Evolutionary conservation across 768 basidiomycete genomes (phyloP).

Genomic region (Xanthoconium purpureum): DNA sequence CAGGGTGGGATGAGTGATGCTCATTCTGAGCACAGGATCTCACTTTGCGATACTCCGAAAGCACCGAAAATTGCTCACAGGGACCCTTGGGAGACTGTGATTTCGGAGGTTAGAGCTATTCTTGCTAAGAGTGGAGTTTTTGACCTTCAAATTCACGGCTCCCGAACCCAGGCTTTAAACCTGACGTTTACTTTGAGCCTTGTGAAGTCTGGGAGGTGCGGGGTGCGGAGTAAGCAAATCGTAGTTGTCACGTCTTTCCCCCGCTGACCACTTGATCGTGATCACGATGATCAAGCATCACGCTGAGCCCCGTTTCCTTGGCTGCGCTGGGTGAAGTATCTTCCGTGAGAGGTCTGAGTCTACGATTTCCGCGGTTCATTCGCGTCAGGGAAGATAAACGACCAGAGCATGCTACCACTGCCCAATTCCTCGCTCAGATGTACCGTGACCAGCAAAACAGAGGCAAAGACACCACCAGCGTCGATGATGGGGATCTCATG

Average conservation of each 20-base stretch:
- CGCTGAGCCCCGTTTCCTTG: slow-evolving; percentile 80
- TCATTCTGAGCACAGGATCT: slow-evolving; percentile 46
- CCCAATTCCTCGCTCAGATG: slow-evolving; percentile 65
- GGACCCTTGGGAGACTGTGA: slow-evolving; percentile 59
- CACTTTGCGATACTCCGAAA: slow-evolving; percentile 58
- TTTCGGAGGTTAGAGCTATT: slow-evolving; percentile 49
- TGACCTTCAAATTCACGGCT: neutral
- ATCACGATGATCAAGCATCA: slow-evolving; percentile 48
- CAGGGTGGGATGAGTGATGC: neutral
- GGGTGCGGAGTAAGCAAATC: no score
- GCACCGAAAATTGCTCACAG: slow-evolving; percentile 50
- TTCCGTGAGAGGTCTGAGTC: slow-evolving; percentile 62
- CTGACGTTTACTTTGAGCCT: slow-evolving; percentile 69
- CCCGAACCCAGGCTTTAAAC: slow-evolving; percentile 47
- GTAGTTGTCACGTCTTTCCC: neutral
- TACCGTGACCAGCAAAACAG: slow-evolving; percentile 60
- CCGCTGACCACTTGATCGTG: slow-evolving; percentile 8
- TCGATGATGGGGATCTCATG: slow-evolving; percentile 59
- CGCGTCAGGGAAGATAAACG: slow-evolving; percentile 69
- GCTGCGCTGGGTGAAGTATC: slow-evolving; percentile 68
- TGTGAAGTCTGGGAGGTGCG: slow-evolving; percentile 88
- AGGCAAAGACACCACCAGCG: slow-evolving; percentile 31
- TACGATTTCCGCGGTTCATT: slow-evolving; percentile 89
- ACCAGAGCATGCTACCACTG: slow-evolving; percentile 69
- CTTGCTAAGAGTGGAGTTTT: neutral